Percentiles rank a stretch among this genome's conserved stretches.
phyloP scores from a whole-genome alignment of 176 grass and related monocot genomes.

The Melocanna baccifera region DNA sequence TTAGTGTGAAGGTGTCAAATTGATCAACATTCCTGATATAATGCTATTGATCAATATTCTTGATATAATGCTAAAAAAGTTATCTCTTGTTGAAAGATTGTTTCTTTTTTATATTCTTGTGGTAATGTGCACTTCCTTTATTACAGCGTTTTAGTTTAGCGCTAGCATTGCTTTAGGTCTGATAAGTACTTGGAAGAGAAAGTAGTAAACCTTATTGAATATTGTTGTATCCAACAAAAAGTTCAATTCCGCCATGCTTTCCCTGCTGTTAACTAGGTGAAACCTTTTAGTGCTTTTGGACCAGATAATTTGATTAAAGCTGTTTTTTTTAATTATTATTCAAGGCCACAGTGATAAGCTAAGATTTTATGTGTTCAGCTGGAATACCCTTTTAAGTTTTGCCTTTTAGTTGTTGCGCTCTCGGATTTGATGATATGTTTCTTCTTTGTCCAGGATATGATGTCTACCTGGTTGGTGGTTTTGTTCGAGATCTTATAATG shows the following conservation, averaged over 20 bases:
- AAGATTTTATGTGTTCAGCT: slow-evolving; percentile 9
- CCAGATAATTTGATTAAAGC: background rate
- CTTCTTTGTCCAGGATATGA: slow-evolving; percentile 68
- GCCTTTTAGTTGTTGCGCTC: background rate
- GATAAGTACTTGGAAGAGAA: background rate
- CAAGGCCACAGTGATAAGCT: background rate
- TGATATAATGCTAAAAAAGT: too few relatives aligned
- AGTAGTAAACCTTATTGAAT: background rate
- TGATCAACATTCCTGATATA: background rate
- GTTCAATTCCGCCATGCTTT: background rate
- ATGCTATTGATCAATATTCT: too few relatives aligned
- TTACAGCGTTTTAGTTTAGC: background rate
- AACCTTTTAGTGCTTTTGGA: background rate
- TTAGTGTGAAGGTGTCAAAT: background rate
- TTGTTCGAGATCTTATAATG: slow-evolving; percentile 94
- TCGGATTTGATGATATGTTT: slow-evolving; percentile 22
- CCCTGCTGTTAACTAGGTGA: background rate
- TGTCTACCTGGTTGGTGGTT: slow-evolving; percentile 89
- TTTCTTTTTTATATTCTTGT: background rate
- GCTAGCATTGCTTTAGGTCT: background rate
- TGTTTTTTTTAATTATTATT: background rate
- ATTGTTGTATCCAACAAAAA: background rate
- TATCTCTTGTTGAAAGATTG: background rate
- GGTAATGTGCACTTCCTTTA: background rate
- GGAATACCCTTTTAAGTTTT: background rate